Percentiles rank a stretch among this genome's conserved stretches.
These are phyloP conservation scores for Puccinia coronata DNA, from an alignment of 1,284 basidiomycete genomes.

Conservation along the genomic window DNA sequence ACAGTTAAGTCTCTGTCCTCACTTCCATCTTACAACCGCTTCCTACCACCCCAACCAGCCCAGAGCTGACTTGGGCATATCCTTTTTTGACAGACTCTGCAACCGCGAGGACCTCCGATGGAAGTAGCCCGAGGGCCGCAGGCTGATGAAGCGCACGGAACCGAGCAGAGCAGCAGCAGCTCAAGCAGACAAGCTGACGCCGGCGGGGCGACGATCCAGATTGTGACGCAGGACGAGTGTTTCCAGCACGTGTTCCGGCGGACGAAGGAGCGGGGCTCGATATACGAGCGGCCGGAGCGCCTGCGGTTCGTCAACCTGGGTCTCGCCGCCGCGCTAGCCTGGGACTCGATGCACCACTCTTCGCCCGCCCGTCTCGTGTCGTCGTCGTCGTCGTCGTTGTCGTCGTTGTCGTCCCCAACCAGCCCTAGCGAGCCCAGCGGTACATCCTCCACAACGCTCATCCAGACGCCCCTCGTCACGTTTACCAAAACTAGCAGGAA, in stretches of 20 bases:
- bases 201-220: neutral
- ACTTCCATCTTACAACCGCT: too few species aligned
- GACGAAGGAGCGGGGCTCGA: neutral
- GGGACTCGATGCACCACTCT: conserved; percentile 1
- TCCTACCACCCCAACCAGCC: too few species aligned
- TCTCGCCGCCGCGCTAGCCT: conserved; percentile 25
- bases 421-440: neutral
- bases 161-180: too few species aligned
- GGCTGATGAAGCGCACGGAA: neutral
- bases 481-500: conserved; percentile 12
- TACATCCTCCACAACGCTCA: neutral
- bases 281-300: conserved; percentile 35
- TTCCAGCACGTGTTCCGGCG: conserved; percentile 27
- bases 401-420: too few species aligned
- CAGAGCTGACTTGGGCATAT: too few species aligned
- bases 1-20: too few species aligned
- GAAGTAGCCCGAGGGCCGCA: neutral
- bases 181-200: too few species aligned
- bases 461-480: conserved; percentile 1
- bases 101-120: neutral
- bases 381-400: too few species aligned
- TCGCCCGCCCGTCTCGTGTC: neutral
- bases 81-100: neutral
- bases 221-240: conserved; percentile 42
- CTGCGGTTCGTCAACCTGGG: conserved; percentile 38